phyloP scores from a whole-genome alignment of 2,329 filamentous ascomycete species.

The Sclerotinia glacialis region DNA sequence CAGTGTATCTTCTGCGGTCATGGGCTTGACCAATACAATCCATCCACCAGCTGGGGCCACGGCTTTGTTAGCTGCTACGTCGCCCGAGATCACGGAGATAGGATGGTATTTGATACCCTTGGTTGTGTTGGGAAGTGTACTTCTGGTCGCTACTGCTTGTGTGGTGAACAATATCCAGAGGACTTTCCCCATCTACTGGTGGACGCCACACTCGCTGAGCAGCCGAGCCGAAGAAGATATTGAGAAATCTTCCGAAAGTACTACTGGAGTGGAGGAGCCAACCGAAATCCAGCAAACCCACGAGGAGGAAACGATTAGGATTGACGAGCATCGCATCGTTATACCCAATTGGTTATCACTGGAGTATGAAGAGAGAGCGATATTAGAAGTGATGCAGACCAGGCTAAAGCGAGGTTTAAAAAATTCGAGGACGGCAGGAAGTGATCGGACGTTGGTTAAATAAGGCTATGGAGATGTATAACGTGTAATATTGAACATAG shows the following conservation, averaged over 20 bases:
- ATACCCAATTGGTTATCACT: constrained; percentile 30
- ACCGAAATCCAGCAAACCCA: not conserved
- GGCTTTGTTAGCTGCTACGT: constrained; percentile 64
- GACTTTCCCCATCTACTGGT: constrained; percentile 66
- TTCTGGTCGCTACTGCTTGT: constrained; percentile 63
- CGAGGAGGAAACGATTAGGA: constrained; percentile 22
- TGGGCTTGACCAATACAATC: constrained; percentile 68
- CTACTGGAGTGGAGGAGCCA: not conserved
- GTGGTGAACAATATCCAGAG: constrained; percentile 66
- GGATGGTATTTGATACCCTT: constrained; percentile 70
- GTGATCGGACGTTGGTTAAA: constrained; percentile 19
- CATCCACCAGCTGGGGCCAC: constrained; percentile 75
- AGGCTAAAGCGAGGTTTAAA: constrained; percentile 24
- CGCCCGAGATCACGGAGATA: constrained; percentile 51
- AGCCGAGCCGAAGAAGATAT: constrained; percentile 5
- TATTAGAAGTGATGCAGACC: constrained; percentile 28
- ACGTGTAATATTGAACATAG: not conserved
- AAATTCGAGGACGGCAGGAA: constrained; percentile 9
- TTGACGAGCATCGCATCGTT: constrained; percentile 25
- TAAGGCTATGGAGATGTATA: constrained; percentile 2
- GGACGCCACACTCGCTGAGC: constrained; percentile 6
- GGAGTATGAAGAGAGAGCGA: constrained; percentile 29
- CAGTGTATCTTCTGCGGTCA: constrained; percentile 59
- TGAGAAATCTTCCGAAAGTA: constrained; percentile 9
- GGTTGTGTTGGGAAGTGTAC: constrained; percentile 55